Evolutionary conservation across 805 yeast species (phyloP).

Genomic region (Tetrapisispora pingtungensis): DNA sequence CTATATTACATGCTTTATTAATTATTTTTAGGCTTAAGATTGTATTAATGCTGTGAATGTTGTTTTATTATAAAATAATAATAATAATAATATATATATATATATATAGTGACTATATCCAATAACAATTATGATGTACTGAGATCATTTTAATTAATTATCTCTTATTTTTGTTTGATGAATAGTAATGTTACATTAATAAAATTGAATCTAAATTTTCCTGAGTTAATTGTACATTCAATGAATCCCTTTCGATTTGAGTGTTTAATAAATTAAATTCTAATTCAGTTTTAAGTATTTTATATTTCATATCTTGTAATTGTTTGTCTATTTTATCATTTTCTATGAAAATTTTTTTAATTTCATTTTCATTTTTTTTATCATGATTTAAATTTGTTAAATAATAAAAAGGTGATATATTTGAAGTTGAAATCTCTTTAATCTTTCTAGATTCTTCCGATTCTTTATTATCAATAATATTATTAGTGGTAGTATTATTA

Average conservation of each 20-base stretch:
- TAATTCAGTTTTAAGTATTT: conserved; percentile 15
- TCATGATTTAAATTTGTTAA: conserved; percentile 13
- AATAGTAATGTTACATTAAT: conserved; percentile 4
- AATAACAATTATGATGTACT: background rate
- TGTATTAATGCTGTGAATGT: background rate
- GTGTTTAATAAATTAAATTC: conserved; percentile 23
- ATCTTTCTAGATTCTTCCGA: background rate
- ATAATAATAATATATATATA: too few species aligned
- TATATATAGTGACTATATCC: background rate
- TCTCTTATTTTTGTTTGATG: too few species aligned
- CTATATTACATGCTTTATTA: too few species aligned
- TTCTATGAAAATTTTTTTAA: conserved; percentile 13
- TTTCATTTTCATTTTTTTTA: conserved; percentile 8
- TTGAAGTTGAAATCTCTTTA: background rate
- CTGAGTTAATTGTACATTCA: conserved; percentile 29
- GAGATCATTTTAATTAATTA: too few species aligned
- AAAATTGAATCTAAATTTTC: conserved; percentile 12
- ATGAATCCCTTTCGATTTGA: conserved; percentile 23
- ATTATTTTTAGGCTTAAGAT: too few species aligned
- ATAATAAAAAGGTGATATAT: conserved; percentile 14
- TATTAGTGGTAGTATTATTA: too few species aligned
- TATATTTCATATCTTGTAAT: conserved; percentile 16
- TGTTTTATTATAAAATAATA: too few species aligned
- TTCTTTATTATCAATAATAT: background rate
- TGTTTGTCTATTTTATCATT: conserved; percentile 18